Evolutionary conservation across 352 stramenopile genomes (phyloP), one percentile per base, ranked within the genome.

Genomic region (Saprolegnia diclina): DNA sequence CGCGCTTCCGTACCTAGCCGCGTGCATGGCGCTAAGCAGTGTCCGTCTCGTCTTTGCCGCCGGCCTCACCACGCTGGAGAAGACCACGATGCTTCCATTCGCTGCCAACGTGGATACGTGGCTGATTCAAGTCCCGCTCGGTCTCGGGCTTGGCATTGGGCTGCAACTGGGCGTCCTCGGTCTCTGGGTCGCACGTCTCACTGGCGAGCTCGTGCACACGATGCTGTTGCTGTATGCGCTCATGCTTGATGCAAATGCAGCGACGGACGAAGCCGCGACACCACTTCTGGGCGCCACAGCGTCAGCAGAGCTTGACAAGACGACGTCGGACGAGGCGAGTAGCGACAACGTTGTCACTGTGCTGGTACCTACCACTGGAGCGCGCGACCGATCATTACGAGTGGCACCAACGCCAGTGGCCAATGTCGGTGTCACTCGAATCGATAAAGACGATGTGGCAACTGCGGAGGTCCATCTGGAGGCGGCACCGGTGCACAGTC

Each of bases 171-270:
- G 10, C 2, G 24, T 18, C 35, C 16, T 55, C 5, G 57, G 57
- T 19, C 50, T 66, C 38, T 66, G 57, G 57, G 37, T 55, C 7
- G 57, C 57, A 5, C 37, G 48, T 13, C 37, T 42, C n/a, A 55
- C 29, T 4, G 57, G 57, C 57, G 57, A 66, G 42, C 35, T 40
- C 29, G 38, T 66, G 18, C 57, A 66, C 32, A 42, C 50, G 57
- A 9, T 66, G 16, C 26, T 66, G 57, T 40, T 66, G 0, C n/a
- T 66, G 40, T 66, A 66, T 21, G 57, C 57, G 13, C 42, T 66
- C 21, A 48, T 48, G 42, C 35, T 32, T 40, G 32, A 64, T 19
- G 22, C 16, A 2, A 14, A 35, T 35, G 35, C 10, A 11, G 29
- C 16, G 9, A 21, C 10, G 10, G 56, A 64, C 37, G 56, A 50